Percentiles rank a stretch among this genome's conserved stretches.
These are phyloP conservation scores for Eucalyptus dawsonii DNA, from an alignment of 345 rosid species.

Conservation along the genomic window DNA sequence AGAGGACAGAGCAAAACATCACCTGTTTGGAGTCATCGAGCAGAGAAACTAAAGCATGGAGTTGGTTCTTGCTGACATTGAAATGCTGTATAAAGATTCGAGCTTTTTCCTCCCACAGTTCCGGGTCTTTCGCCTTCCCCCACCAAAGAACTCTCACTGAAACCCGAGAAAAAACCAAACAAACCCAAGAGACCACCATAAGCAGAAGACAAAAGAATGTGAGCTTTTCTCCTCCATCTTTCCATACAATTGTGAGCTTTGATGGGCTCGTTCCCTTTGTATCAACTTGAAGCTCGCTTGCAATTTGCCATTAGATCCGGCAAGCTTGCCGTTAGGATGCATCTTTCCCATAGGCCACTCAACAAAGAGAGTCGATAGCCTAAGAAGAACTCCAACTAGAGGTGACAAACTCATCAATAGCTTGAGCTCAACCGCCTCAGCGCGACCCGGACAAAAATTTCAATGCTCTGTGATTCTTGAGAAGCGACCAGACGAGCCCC, in stretches of 20 bases:
- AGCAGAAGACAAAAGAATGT: constrained; percentile 23
- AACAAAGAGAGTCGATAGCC: constrained; percentile 9
- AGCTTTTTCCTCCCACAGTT: constrained; percentile 30
- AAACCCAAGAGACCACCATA: constrained; percentile 12
- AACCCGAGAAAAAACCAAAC: constrained; percentile 22
- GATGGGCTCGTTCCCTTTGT: constrained; percentile 26
- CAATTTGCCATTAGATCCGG: constrained; percentile 22
- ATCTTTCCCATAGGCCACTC: constrained; percentile 26
- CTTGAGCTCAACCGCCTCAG: not conserved
- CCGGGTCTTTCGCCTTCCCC: not conserved
- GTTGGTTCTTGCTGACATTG: constrained; percentile 56
- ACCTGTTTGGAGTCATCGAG: constrained; percentile 67
- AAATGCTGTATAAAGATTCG: constrained; percentile 31
- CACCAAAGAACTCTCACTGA: not conserved
- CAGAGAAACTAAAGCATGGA: constrained; percentile 46
- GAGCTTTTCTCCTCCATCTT: constrained; percentile 33
- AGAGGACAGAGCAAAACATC: not conserved
- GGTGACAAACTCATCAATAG: constrained; percentile 30
- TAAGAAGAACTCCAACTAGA: constrained; percentile 18
- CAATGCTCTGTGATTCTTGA: not conserved
- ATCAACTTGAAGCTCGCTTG: constrained; percentile 20
- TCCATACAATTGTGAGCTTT: constrained; percentile 9
- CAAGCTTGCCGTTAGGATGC: constrained; percentile 39
- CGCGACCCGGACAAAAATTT: not conserved
- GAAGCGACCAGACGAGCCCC: not conserved